Percentiles rank a stretch among this genome's conserved stretches.
These are phyloP conservation scores for Amphichorda felina DNA, from an alignment of 2,329 filamentous ascomycete species.

Conservation along the genomic window DNA sequence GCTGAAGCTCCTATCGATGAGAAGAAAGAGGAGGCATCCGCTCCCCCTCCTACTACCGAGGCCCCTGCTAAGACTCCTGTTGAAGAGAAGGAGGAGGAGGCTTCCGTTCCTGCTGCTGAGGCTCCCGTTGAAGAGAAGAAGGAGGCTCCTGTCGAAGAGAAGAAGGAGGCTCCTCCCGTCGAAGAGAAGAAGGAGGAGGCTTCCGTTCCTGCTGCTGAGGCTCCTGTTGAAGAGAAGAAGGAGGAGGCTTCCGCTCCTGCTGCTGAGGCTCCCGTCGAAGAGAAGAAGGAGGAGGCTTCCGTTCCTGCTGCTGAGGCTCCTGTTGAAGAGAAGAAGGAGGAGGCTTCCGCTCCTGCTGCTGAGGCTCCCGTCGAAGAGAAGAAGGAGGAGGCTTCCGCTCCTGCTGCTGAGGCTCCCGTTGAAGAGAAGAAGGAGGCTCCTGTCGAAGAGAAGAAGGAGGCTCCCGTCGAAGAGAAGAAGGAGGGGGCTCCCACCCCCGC, in stretches of 20 bases:
- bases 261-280: constrained; percentile 11
- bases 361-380: too few species aligned
- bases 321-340: constrained; percentile 7
- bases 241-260: too few species aligned
- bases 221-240: constrained; percentile 8
- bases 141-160: constrained; percentile 11
- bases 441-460: constrained; percentile 7
- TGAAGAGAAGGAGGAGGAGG: too few species aligned
- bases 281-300: background rate
- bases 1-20: constrained; percentile 11
- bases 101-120: constrained; percentile 9
- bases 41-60: constrained; percentile 12
- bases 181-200: too few species aligned
- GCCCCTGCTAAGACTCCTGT: too few species aligned
- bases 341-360: constrained; percentile 11
- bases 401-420: constrained; percentile 9
- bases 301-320: constrained; percentile 9
- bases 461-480: too few species aligned
- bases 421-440: constrained; percentile 9
- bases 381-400: too few species aligned
- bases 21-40: background rate
- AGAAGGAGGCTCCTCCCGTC: constrained; percentile 14
- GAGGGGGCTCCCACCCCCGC: constrained; percentile 11
- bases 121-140: constrained; percentile 8
- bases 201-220: constrained; percentile 9